phyloP scores from a whole-genome alignment of 345 rosid genomes.

The Geranium brycei region DNA sequence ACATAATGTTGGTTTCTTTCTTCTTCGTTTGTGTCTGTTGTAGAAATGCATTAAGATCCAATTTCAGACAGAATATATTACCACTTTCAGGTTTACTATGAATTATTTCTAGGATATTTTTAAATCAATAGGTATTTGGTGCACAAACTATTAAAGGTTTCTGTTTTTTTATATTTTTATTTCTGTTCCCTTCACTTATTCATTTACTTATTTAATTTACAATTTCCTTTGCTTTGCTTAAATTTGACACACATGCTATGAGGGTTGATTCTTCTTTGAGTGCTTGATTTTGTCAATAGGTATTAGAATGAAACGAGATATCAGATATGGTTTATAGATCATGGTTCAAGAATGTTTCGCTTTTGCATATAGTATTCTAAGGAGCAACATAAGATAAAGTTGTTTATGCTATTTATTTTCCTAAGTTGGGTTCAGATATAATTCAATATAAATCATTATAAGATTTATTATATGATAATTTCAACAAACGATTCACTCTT shows the following conservation, averaged over 20 bases:
- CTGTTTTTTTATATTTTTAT: neutral
- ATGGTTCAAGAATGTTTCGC: neutral
- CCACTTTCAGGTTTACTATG: neutral
- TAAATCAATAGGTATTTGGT: neutral
- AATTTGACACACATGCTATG: no score
- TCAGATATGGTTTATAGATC: neutral
- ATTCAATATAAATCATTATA: neutral
- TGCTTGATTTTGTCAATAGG: no score
- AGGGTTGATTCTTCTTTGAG: no score
- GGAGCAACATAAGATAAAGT: no score
- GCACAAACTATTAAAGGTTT: neutral
- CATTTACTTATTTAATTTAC: no score
- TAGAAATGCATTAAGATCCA: neutral
- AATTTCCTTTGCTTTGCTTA: no score
- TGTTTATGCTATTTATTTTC: neutral
- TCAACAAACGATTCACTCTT: neutral
- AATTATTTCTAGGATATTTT: neutral
- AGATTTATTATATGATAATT: neutral
- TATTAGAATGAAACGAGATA: no score
- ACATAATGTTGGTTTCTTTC: neutral
- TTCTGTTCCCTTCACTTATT: neutral
- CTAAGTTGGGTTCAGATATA: neutral
- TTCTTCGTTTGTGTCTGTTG: neutral
- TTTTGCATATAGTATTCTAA: neutral
- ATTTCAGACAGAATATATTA: no score